Evolutionary conservation across 768 basidiomycete genomes (phyloP).

Genomic region (Suillus paluster): DNA sequence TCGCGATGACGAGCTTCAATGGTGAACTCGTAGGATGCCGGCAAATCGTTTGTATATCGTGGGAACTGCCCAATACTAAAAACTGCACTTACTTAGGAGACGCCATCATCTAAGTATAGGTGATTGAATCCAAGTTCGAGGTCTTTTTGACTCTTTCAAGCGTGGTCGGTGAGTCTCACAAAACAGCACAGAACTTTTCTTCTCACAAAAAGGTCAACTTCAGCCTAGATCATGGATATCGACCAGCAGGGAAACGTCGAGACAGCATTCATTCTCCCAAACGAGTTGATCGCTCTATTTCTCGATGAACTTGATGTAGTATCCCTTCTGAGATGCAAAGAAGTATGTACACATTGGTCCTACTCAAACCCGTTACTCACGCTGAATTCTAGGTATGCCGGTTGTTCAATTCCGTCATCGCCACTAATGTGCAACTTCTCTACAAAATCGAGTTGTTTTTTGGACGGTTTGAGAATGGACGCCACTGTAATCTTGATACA

Average conservation of each 20-base stretch:
- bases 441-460: constrained; percentile 38
- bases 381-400: constrained; percentile 30
- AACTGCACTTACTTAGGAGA: background rate
- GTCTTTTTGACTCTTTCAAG: too few relatives aligned
- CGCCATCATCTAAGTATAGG: background rate
- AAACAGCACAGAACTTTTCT: background rate
- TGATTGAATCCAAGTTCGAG: background rate
- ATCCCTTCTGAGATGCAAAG: constrained; percentile 31
- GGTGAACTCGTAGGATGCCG: too few relatives aligned
- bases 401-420: constrained; percentile 31
- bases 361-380: background rate
- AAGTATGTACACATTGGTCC: constrained; percentile 19
- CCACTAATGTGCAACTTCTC: constrained; percentile 25
- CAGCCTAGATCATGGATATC: background rate
- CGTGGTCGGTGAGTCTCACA: background rate
- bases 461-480: constrained; percentile 31
- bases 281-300: constrained; percentile 31
- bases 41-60: too few relatives aligned
- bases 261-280: constrained; percentile 32
- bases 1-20: too few relatives aligned
- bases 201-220: background rate
- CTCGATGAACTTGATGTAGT: constrained; percentile 33
- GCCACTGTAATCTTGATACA: constrained; percentile 21
- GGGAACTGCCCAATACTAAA: too few relatives aligned
- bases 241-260: background rate